phyloP scores from a whole-genome alignment of 441 rosid species.

The Pelargonium cotyledonis region DNA sequence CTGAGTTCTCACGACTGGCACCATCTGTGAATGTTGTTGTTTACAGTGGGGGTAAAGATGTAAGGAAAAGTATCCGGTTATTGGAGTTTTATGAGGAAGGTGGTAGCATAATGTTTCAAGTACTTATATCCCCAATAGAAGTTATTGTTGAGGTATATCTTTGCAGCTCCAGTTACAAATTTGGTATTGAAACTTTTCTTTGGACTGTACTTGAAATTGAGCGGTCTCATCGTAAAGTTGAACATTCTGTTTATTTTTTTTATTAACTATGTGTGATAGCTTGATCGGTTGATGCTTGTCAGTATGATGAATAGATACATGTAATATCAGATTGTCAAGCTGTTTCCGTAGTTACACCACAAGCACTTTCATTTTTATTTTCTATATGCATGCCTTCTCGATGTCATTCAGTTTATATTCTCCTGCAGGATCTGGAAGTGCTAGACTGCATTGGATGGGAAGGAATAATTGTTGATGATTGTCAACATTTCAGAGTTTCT shows the following conservation, averaged over 20 bases:
- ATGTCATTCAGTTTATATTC: slow-evolving; percentile 2
- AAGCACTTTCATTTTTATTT: neutral
- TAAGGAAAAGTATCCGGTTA: slow-evolving; percentile 33
- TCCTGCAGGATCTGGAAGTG: slow-evolving; percentile 44
- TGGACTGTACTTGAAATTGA: neutral
- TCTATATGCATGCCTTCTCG: neutral
- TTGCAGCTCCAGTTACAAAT: neutral
- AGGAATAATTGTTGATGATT: slow-evolving; percentile 45
- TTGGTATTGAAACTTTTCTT: neutral
- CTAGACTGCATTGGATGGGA: slow-evolving; percentile 41
- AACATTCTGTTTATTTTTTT: too few species aligned
- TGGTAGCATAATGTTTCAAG: slow-evolving; percentile 41
- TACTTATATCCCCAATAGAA: slow-evolving; percentile 44
- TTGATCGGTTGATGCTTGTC: too few species aligned
- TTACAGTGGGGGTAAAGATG: slow-evolving; percentile 39
- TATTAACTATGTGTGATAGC: too few species aligned
- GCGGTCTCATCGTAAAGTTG: neutral
- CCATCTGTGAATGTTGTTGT: slow-evolving; percentile 38
- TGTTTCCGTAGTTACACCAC: too few species aligned
- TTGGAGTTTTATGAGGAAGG: slow-evolving; percentile 39
- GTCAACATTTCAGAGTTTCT: slow-evolving; percentile 29
- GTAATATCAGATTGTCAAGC: too few species aligned
- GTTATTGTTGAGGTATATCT: slow-evolving; percentile 47
- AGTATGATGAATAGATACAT: too few species aligned
- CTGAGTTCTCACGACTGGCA: slow-evolving; percentile 34